Evolutionary conservation across 2,329 filamentous ascomycete genomes (phyloP).

Genomic region (Cladobotryum mycophilum): DNA sequence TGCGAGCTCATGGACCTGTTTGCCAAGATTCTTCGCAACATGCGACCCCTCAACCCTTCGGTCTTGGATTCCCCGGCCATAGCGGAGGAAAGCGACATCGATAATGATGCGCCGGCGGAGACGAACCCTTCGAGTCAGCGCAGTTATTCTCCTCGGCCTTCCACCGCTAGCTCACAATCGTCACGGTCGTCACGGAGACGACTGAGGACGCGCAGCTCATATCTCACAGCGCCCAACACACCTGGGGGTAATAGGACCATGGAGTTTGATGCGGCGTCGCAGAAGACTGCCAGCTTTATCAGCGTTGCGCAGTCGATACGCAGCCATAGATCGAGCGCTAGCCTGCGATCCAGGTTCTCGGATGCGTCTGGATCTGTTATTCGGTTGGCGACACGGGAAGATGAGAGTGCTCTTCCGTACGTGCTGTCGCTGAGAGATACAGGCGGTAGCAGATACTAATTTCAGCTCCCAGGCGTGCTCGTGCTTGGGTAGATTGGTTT

Average conservation of each 20-base stretch:
- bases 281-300: constrained; percentile 29
- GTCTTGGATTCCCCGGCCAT: constrained; percentile 35
- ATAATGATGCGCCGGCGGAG: constrained; percentile 39
- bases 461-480: too few species aligned
- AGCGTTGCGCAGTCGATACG: constrained; percentile 39
- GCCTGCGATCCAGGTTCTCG: constrained; percentile 32
- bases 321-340: constrained; percentile 34
- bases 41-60: constrained; percentile 57
- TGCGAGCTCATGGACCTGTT: constrained; percentile 77
- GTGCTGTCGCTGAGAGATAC: constrained; percentile 30
- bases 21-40: constrained; percentile 69
- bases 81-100: constrained; percentile 34
- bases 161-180: constrained; percentile 25
- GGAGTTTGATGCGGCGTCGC: constrained; percentile 25
- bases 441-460: constrained; percentile 19
- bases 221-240: constrained; percentile 49
- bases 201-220: constrained; percentile 38
- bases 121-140: constrained; percentile 36
- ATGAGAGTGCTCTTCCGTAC: constrained; percentile 29
- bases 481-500: too few species aligned
- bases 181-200: constrained; percentile 32
- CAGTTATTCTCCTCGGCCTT: constrained; percentile 22
- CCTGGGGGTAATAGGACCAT: constrained; percentile 36
- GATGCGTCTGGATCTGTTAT: constrained; percentile 40
- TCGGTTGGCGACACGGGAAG: constrained; percentile 36